phyloP scores from a whole-genome alignment of 148 eudicot species.

The Arctostaphylos glauca region DNA sequence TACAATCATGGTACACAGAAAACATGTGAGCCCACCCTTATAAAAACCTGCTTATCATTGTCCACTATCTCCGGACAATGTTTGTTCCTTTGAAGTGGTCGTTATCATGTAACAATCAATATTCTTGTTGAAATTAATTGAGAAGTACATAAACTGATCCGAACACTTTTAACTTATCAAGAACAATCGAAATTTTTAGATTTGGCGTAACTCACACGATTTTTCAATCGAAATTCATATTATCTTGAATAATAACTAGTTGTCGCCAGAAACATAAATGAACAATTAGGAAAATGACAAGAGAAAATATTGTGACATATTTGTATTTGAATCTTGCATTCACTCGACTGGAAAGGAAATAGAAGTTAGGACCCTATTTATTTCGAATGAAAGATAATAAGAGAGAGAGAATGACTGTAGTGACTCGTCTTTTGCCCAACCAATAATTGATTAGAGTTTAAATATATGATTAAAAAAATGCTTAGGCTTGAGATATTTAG shows the following conservation, averaged over 20 bases:
- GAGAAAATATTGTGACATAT: background rate
- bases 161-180: too few relatives aligned
- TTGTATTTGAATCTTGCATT: background rate
- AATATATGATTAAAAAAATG: background rate
- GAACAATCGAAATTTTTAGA: background rate
- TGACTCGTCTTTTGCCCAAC: background rate
- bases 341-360: background rate
- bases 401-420: background rate
- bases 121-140: too few relatives aligned
- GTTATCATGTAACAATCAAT: background rate
- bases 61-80: background rate
- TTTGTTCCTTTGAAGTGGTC: background rate
- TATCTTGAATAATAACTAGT: background rate
- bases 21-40: conserved; percentile 11
- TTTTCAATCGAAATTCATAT: background rate
- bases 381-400: background rate
- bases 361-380: background rate
- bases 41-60: background rate
- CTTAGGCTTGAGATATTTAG: background rate
- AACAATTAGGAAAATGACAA: background rate
- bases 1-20: conserved; percentile 20
- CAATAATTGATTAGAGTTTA: background rate
- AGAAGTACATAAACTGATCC: too few relatives aligned
- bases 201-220: background rate
- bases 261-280: background rate